These are phyloP conservation scores for Fusarium austroafricanum DNA, from an alignment of 2,329 filamentous ascomycete genomes.

Conservation along the genomic window DNA sequence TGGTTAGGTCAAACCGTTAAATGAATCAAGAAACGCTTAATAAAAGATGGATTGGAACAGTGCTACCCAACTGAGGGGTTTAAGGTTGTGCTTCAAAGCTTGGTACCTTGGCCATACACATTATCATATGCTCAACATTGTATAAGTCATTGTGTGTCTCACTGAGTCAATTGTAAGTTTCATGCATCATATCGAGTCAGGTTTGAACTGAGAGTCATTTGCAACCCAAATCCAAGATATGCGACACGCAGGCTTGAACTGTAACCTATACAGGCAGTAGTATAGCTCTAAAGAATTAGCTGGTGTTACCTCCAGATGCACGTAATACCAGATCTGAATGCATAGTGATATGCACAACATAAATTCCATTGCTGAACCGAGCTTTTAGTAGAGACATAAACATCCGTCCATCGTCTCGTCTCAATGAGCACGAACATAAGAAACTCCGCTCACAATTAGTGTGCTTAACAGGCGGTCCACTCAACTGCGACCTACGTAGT, in stretches of 20 bases:
- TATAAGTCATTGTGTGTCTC: not conserved
- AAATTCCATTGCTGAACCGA: slow-evolving; percentile 21
- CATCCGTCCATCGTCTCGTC: not conserved
- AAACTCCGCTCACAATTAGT: slow-evolving; percentile 9
- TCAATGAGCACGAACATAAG: slow-evolving; percentile 12
- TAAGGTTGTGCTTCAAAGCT: slow-evolving; percentile 23
- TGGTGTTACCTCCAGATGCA: slow-evolving; percentile 25
- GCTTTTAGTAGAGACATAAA: slow-evolving; percentile 19
- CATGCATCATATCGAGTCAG: slow-evolving; percentile 33
- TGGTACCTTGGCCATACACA: slow-evolving; percentile 6
- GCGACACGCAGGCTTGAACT: slow-evolving; percentile 11
- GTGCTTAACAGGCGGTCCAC: slow-evolving; percentile 21
- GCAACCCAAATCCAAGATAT: not conserved
- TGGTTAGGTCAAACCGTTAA: not conserved
- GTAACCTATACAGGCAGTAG: not conserved
- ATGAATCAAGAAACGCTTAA: not conserved
- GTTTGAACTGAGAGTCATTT: slow-evolving; percentile 28
- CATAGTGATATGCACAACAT: slow-evolving; percentile 45
- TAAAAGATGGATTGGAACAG: slow-evolving; percentile 27
- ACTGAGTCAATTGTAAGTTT: slow-evolving; percentile 29
- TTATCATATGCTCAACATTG: slow-evolving; percentile 15
- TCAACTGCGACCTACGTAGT: not conserved
- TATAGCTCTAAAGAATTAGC: slow-evolving; percentile 8
- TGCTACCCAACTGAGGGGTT: slow-evolving; percentile 31
- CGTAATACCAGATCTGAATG: slow-evolving; percentile 37